These are phyloP conservation scores for Wolfiporia cocos DNA, from an alignment of 1,284 basidiomycete species.

Conservation along the genomic window DNA sequence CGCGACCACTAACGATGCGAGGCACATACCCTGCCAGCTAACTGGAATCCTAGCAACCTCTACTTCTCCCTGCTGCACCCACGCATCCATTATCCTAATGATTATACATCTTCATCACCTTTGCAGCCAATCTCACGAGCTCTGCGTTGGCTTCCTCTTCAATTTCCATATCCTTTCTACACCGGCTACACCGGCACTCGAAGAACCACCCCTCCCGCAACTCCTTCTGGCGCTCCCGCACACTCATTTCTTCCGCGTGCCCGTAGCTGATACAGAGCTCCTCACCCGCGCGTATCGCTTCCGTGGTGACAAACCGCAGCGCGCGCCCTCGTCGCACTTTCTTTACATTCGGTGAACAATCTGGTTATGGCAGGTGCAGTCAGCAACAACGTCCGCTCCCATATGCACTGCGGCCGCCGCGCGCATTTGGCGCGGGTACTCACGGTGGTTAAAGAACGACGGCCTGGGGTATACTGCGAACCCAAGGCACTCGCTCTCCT, in stretches of 20 bases:
- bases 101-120: no score
- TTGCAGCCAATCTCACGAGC: no score
- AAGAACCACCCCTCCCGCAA: slow-evolving; percentile 28
- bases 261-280: slow-evolving; percentile 29
- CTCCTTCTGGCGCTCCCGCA: slow-evolving; percentile 19
- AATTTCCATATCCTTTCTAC: slow-evolving; percentile 18
- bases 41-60: no score
- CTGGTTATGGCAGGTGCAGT: slow-evolving; percentile 25
- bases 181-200: slow-evolving; percentile 23
- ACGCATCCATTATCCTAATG: no score
- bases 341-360: slow-evolving; percentile 53
- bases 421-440: slow-evolving; percentile 17
- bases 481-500: slow-evolving; percentile 57
- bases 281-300: slow-evolving; percentile 17
- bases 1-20: no score
- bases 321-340: slow-evolving; percentile 41
- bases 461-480: slow-evolving; percentile 55
- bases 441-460: slow-evolving; percentile 66
- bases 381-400: background rate
- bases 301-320: slow-evolving; percentile 43
- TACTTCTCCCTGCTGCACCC: no score
- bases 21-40: no score
- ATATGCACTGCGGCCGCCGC: slow-evolving; percentile 1
- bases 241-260: slow-evolving; percentile 21
- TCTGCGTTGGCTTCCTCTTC: no score